Percentiles rank a stretch among this genome's conserved stretches.
These are phyloP conservation scores for Hypoxylon sp. DNA, from an alignment of 2,329 filamentous ascomycete species.

Conservation along the genomic window DNA sequence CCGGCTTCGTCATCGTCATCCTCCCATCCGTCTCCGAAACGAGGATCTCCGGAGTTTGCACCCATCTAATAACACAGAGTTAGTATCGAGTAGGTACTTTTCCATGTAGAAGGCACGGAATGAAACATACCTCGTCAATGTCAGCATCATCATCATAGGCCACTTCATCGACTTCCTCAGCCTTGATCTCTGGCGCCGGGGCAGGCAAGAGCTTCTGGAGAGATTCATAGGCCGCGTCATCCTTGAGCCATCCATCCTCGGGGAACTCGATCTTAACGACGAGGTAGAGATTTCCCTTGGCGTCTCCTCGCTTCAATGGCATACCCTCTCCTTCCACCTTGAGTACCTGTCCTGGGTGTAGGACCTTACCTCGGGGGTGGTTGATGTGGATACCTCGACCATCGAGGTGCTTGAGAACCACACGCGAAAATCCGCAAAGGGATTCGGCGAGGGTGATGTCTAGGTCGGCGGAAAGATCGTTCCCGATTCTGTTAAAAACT, in stretches of 20 bases:
- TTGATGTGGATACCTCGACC: constrained; percentile 88
- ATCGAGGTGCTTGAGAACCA: constrained; percentile 93
- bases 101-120: constrained; percentile 1
- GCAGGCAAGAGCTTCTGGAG: constrained; percentile 83
- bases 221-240: constrained; percentile 78
- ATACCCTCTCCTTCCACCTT: constrained; percentile 93
- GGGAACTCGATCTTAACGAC: constrained; percentile 91
- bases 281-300: constrained; percentile 89
- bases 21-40: constrained; percentile 75
- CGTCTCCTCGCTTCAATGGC: constrained; percentile 89
- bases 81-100: constrained; percentile 46
- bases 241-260: constrained; percentile 84
- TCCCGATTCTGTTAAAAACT: constrained; percentile 83
- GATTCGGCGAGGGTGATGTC: constrained; percentile 87
- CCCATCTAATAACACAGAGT: constrained; percentile 71
- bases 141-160: constrained; percentile 87
- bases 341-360: constrained; percentile 87
- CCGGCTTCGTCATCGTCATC: constrained; percentile 77
- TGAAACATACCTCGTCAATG: constrained; percentile 77
- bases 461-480: constrained; percentile 86
- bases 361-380: constrained; percentile 84
- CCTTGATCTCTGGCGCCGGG: constrained; percentile 71
- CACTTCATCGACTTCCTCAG: constrained; percentile 87
- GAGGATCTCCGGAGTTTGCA: constrained; percentile 77
- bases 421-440: constrained; percentile 88